These are phyloP conservation scores for Trichophyton schoenleinii DNA, from an alignment of 2,329 filamentous ascomycete species.

Conservation along the genomic window DNA sequence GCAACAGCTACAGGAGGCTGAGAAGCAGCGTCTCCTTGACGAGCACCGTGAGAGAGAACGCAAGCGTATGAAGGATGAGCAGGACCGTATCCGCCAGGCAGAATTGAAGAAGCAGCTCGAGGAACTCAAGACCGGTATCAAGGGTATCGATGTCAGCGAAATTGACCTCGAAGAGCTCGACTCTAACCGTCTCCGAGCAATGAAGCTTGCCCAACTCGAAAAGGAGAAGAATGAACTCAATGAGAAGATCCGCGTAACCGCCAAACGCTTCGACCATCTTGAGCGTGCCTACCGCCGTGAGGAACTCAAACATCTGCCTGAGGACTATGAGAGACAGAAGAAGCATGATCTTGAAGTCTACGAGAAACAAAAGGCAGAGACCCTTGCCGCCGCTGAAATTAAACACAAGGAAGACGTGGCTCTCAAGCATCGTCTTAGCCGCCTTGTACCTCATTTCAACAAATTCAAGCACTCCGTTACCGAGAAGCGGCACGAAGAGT, in stretches of 20 bases:
- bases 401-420: slow-evolving; percentile 90
- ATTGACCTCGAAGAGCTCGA: slow-evolving; percentile 72
- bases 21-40: slow-evolving; percentile 76
- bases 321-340: slow-evolving; percentile 75
- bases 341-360: slow-evolving; percentile 67
- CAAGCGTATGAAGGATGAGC: slow-evolving; percentile 72
- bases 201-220: slow-evolving; percentile 92
- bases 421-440: slow-evolving; percentile 80
- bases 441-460: slow-evolving; percentile 76
- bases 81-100: slow-evolving; percentile 78
- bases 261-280: slow-evolving; percentile 91
- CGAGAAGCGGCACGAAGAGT: slow-evolving; percentile 82
- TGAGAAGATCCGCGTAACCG: slow-evolving; percentile 79
- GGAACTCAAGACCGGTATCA: slow-evolving; percentile 80
- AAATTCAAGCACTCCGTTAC: slow-evolving; percentile 69
- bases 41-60: slow-evolving; percentile 86
- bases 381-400: slow-evolving; percentile 62
- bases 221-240: slow-evolving; percentile 95
- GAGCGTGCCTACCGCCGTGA: slow-evolving; percentile 95
- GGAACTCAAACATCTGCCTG: slow-evolving; percentile 78
- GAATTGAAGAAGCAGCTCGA: slow-evolving; percentile 87
- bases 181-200: slow-evolving; percentile 75
- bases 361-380: slow-evolving; percentile 64
- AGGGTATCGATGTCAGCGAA: slow-evolving; percentile 62
- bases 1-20: slow-evolving; percentile 78